Base-by-base conservation (phyloP, 2,329 filamentous ascomycete species). In the Fusarium solani-melongenae region DNA sequence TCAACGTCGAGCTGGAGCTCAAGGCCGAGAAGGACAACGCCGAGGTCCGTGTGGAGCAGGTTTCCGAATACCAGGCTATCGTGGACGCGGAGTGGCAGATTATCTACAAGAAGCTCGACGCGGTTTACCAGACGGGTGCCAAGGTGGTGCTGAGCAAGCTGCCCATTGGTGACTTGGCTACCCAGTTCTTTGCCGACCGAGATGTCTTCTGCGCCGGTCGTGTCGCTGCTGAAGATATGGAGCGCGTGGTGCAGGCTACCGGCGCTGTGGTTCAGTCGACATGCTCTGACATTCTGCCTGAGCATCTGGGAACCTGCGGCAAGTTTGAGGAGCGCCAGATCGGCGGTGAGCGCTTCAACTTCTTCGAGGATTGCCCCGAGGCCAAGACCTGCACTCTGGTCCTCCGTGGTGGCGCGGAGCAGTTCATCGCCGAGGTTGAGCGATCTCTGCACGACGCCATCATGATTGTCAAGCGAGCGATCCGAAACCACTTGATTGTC, bases 21-120 rank as follows among this genome's bases (percentile, higher is more conserved):
- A 99, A 99, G 91, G 96, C 94, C 71, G 96, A 99, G 84, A 99
- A 98, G 89, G 96, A 99, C 86, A 99, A 99, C 80, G 96, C 96
- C 68, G 96, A 99, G 87, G 95, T 99, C 73, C 92, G 96, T 68
- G 95, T 99, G 67, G 96, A 98, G 85, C 95, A 98, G 84, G 96
- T 99, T 61, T 97, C 96, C 22, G 96, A 99, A 86, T 99, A 99
- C 87, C 96, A 99, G 86, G 96, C 96, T 72, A 98, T 99, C 77
- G 96, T 99, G 81, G 96, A 99, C 81, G 96, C 96, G 33, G 96
- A 99, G 85, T 99, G 96, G 96, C 95, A 98, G 85, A 99, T 99
- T 82, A 99, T 99, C 84, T 98, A 93, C 91, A 96, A 98, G 88
- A 99, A 99, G 89, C 93, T 99, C 82, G 96, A 99, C 86, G 94